These are phyloP conservation scores for Chrysochromulina parva DNA, from an alignment of 78 protist genomes.

Conservation along the genomic window DNA sequence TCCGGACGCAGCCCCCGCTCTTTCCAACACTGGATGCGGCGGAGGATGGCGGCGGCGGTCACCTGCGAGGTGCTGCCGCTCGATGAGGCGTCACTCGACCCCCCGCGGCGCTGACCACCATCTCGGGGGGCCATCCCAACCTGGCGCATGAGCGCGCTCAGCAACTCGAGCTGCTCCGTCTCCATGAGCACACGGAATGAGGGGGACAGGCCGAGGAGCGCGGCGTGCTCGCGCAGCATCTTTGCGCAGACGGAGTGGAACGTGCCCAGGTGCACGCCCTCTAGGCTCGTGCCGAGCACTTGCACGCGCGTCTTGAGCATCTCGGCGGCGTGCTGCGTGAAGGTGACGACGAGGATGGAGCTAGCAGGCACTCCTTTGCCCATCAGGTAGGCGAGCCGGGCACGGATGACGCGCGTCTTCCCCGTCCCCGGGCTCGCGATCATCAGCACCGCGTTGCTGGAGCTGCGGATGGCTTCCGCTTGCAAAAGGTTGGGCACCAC, in stretches of 20 bases:
- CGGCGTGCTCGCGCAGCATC: slow-evolving; percentile 4
- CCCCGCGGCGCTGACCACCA: too few relatives aligned
- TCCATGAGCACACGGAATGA: background rate
- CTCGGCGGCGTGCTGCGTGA: slow-evolving; percentile 13
- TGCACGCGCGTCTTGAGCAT: background rate
- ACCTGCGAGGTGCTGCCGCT: too few relatives aligned
- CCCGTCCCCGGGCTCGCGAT: slow-evolving; percentile 18
- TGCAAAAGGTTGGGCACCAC: background rate
- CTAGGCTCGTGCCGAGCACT: background rate
- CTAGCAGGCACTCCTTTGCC: background rate
- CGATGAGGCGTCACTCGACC: too few relatives aligned
- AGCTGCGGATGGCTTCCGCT: background rate
- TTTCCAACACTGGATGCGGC: too few relatives aligned
- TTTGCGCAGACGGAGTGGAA: background rate
- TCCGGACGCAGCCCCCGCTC: too few relatives aligned
- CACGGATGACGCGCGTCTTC: slow-evolving; percentile 1
- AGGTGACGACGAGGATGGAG: background rate
- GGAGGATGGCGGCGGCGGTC: too few relatives aligned
- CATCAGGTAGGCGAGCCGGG: background rate
- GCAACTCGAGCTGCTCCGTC: background rate
- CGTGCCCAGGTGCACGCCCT: background rate
- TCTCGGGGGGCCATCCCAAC: too few relatives aligned
- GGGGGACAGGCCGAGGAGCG: background rate
- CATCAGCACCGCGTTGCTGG: background rate
- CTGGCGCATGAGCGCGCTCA: background rate